Evolutionary conservation across 352 stramenopile genomes (phyloP).

Genomic region (Poterioochromonas sp.): DNA sequence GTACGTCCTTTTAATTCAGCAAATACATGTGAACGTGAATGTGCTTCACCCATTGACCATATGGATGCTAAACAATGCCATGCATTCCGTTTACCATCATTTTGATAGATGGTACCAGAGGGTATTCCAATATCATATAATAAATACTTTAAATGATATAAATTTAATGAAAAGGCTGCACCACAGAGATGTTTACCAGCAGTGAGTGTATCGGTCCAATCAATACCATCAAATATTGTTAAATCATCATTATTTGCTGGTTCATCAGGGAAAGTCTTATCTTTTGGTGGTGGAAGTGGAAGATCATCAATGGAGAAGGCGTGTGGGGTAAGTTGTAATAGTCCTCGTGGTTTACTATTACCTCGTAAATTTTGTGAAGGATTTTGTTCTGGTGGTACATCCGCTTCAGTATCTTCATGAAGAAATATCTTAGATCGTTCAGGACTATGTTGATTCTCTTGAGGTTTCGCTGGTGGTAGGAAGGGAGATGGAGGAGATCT

Average conservation of each 20-base stretch:
- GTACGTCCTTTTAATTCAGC: not conserved
- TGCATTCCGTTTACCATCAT: not conserved
- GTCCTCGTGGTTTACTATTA: not conserved
- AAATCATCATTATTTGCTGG: not conserved
- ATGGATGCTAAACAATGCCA: conserved; percentile 11
- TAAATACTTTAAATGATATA: not conserved
- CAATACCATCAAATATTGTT: not conserved
- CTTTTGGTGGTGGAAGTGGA: not conserved
- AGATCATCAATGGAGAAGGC: not conserved
- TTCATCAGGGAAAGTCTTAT: too few relatives aligned
- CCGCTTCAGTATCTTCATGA: too few relatives aligned
- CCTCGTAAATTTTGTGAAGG: not conserved
- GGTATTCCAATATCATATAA: conserved; percentile 3
- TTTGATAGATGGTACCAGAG: not conserved
- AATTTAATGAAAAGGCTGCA: conserved; percentile 1
- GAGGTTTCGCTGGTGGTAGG: not conserved
- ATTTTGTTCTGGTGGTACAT: not conserved
- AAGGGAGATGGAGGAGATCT: too few relatives aligned
- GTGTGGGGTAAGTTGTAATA: not conserved
- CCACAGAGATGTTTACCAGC: not conserved
- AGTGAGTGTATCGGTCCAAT: not conserved
- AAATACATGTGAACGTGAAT: not conserved
- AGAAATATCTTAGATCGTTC: too few relatives aligned
- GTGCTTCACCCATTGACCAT: not conserved
- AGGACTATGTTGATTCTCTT: not conserved